These are phyloP conservation scores for Begonia loranthoides DNA, from an alignment of 306 rosid species.

Conservation along the genomic window DNA sequence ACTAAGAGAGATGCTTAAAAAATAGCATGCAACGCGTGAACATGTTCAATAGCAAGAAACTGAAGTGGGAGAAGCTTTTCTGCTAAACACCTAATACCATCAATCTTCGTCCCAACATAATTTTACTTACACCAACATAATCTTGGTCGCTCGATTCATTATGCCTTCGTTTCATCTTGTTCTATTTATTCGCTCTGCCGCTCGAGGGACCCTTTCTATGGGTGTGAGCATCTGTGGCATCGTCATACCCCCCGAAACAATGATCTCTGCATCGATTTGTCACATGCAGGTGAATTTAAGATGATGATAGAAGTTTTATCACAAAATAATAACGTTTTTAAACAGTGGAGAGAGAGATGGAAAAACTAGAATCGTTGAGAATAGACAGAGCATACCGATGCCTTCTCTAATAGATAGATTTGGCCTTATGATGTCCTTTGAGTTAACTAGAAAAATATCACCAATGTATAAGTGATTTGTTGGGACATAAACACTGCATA, in stretches of 20 bases:
- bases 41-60: too few relatives aligned
- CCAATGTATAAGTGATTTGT: slow-evolving; percentile 83
- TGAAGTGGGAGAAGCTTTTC: too few relatives aligned
- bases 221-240: slow-evolving; percentile 81
- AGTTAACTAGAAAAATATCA: slow-evolving; percentile 61
- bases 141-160: too few relatives aligned
- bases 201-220: slow-evolving; percentile 31
- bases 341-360: background rate
- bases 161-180: too few relatives aligned
- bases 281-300: background rate
- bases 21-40: too few relatives aligned
- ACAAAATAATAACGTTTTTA: background rate
- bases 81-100: too few relatives aligned
- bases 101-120: too few relatives aligned
- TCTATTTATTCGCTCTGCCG: slow-evolving; percentile 29
- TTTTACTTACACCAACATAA: too few relatives aligned
- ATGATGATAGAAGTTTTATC: background rate
- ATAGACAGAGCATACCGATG: slow-evolving; percentile 41
- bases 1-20: too few relatives aligned
- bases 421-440: slow-evolving; percentile 73
- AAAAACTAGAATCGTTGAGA: background rate
- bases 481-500: slow-evolving; percentile 86
- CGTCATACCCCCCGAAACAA: slow-evolving; percentile 90
- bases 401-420: slow-evolving; percentile 89
- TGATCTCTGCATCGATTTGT: slow-evolving; percentile 45